Conservation (phyloP, 2,329 filamentous ascomycete genomes). For the Fusarium drepaniforme region DNA sequence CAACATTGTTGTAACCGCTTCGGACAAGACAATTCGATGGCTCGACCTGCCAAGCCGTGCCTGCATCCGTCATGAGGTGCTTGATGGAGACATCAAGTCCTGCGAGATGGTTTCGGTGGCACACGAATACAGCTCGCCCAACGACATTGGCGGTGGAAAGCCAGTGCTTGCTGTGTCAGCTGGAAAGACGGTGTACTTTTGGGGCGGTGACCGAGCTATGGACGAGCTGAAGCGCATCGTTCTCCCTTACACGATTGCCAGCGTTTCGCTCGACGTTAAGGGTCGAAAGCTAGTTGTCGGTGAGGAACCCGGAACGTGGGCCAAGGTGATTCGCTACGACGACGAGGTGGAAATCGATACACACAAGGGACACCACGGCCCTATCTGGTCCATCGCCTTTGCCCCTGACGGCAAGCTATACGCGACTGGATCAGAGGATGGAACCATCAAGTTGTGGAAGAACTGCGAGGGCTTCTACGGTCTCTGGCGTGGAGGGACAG, state of each 20-base stretch:
- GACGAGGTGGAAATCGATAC: constrained; percentile 87
- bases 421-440: constrained; percentile 95
- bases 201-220: constrained; percentile 80
- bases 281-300: constrained; percentile 89
- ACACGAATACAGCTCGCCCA: constrained; percentile 66
- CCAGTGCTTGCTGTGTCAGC: constrained; percentile 89
- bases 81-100: constrained; percentile 89
- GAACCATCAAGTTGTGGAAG: constrained; percentile 94
- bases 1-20: constrained; percentile 90
- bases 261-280: constrained; percentile 87
- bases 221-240: constrained; percentile 82
- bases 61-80: constrained; percentile 79
- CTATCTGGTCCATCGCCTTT: constrained; percentile 96
- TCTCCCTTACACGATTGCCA: constrained; percentile 88
- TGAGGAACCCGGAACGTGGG: constrained; percentile 94
- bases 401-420: constrained; percentile 97
- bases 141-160: constrained; percentile 74
- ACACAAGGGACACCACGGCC: constrained; percentile 96
- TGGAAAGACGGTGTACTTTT: constrained; percentile 95
- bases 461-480: constrained; percentile 76
- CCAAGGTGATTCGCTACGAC: constrained; percentile 92
- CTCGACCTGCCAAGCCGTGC: constrained; percentile 86
- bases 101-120: constrained; percentile 87
- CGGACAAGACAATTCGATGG: constrained; percentile 94
- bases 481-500: constrained; percentile 68